Evolutionary conservation across 2,329 filamentous ascomycete species (phyloP), one percentile per base, ranked within the genome.

Genomic region (Aspergillus sp.): DNA sequence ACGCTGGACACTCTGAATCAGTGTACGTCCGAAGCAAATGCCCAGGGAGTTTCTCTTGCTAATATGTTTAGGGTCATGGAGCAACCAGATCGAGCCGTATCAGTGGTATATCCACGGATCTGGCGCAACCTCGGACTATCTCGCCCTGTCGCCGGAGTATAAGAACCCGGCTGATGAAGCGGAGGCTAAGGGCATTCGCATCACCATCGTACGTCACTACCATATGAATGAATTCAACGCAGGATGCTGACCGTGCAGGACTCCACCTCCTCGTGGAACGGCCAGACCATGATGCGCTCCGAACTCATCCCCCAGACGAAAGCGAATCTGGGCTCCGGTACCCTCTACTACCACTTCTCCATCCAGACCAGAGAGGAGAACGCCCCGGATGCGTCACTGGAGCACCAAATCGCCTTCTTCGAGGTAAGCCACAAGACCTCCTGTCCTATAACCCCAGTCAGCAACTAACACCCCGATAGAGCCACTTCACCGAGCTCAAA

Each of bases 101-200:
- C 86, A 89, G 69, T 89, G 87, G 76, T 89, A 89, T 74, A 89
- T 89, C 66, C 87, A 90, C 73, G 87, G 87, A 33, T 73, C 74
- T 4, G 79, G 76, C 8, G 47, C 72, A 0, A 67, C 65, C 0
- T 16, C 47, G 0, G 73, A 80, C 61, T 88, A 89, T 69, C 78
- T 88, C 59, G 83, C 82, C 60, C 75, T 88, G 1, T 80, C 78
- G 2, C 69, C 82, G 0, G 69, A 72, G 52, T 85, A 77, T 77
- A 87, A 86, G 73, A 88, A 88, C 70, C 82, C 84, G 0, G 80
- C 79, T 59, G 86, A 89, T 67, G 76, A 74, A 0, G 76, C 74
- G 45, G 84, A 82, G 46, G 79, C 74, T 33, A 81, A 88, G 69
- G 87, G 87, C 16, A 82, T 81, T 59, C 86, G 86, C 65, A 83